Conservation (phyloP, 164 flowering plant genomes). For the Stephania japonica region DNA sequence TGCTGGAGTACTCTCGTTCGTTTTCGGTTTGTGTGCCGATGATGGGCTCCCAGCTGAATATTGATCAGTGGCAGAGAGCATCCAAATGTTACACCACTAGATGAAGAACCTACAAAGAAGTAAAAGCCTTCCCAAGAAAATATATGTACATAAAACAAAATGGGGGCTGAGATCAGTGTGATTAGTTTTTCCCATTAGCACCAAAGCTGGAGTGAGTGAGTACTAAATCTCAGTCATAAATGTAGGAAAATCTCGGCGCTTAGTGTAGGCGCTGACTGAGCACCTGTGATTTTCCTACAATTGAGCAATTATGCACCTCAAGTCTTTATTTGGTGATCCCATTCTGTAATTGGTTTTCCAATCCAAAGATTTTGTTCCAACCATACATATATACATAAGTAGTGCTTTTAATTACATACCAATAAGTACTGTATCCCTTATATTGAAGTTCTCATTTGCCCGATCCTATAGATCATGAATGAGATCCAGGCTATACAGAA, state of each 20-base stretch:
- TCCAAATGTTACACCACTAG: constrained; percentile 19
- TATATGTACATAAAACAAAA: neutral
- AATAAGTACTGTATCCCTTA: too few species aligned
- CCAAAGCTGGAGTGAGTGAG: neutral
- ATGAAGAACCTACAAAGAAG: constrained; percentile 17
- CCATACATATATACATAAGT: too few species aligned
- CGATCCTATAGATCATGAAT: neutral
- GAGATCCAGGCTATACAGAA: neutral
- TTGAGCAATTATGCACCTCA: too few species aligned
- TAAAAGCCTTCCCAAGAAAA: constrained; percentile 4
- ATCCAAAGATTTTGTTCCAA: too few species aligned
- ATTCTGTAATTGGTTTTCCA: too few species aligned
- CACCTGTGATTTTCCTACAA: too few species aligned
- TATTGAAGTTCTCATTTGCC: neutral
- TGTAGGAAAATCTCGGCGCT: too few species aligned
- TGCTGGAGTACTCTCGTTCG: constrained; percentile 28
- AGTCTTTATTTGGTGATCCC: too few species aligned
- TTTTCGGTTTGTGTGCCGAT: constrained; percentile 35
- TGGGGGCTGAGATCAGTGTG: neutral
- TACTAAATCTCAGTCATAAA: too few species aligned
- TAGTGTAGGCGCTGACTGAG: too few species aligned
- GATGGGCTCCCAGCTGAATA: constrained; percentile 50
- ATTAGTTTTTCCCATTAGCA: neutral
- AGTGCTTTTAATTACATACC: too few species aligned
- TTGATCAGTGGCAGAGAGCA: constrained; percentile 14